Conservation (phyloP, 352 stramenopile genomes). For the Blastocystis sp. region DNA sequence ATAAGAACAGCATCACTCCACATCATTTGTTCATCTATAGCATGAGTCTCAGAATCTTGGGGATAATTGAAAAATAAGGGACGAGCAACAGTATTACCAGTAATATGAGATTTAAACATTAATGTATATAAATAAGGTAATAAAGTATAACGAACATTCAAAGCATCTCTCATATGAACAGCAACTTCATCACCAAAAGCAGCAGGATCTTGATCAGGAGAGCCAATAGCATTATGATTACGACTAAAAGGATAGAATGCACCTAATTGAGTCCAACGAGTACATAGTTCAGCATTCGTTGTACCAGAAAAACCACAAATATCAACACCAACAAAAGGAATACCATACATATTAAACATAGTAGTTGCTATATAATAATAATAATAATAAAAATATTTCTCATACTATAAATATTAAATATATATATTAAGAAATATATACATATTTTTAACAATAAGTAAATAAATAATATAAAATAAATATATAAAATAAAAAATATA, state of each 20-base stretch:
- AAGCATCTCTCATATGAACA: slow-evolving; percentile 58
- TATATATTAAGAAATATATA: no score
- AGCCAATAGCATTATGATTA: slow-evolving; percentile 90
- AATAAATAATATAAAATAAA: no score
- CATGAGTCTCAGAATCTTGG: slow-evolving; percentile 56
- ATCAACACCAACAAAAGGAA: no score
- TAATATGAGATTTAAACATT: slow-evolving; percentile 50
- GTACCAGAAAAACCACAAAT: no score
- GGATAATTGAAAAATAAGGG: slow-evolving; percentile 87
- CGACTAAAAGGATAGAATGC: slow-evolving; percentile 93
- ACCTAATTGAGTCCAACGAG: slow-evolving; percentile 61
- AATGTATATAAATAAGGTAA: slow-evolving; percentile 77
- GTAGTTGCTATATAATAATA: no score
- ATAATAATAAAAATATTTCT: no score
- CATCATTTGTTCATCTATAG: slow-evolving; percentile 77
- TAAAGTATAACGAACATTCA: slow-evolving; percentile 78
- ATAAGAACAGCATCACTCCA: slow-evolving; percentile 77
- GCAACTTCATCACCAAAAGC: slow-evolving; percentile 81
- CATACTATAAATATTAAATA: no score
- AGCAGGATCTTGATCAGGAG: slow-evolving; percentile 85
- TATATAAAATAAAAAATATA: no score
- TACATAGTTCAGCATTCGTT: no score
- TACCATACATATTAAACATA: no score
- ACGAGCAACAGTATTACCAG: slow-evolving; percentile 60
- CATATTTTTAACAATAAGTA: no score